Evolutionary conservation across 75 land plant species (phyloP).

Genomic region (Picea glauca): DNA sequence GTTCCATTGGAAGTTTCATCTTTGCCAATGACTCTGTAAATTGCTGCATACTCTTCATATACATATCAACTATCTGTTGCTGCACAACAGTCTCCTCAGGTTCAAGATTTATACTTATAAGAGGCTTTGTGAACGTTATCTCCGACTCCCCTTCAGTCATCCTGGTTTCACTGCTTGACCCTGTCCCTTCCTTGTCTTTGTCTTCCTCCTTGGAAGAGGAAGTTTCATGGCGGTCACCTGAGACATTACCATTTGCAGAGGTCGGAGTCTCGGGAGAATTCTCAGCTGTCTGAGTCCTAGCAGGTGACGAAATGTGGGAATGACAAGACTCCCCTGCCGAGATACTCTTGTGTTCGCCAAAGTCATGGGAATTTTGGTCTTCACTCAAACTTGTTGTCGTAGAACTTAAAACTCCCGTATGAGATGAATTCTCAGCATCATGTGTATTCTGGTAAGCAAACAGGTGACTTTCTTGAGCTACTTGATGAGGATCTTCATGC

Average conservation of each 20-base stretch:
- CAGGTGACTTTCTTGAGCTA: slow-evolving; percentile 14
- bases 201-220: slow-evolving; percentile 9
- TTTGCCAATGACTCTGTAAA: slow-evolving; percentile 75
- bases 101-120: slow-evolving; percentile 39
- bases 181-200: neutral
- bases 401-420: slow-evolving; percentile 31
- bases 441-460: slow-evolving; percentile 24
- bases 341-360: slow-evolving; percentile 23
- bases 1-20: slow-evolving; percentile 76
- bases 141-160: slow-evolving; percentile 17
- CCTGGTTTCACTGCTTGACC: neutral
- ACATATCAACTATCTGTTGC: slow-evolving; percentile 81
- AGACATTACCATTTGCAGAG: slow-evolving; percentile 17
- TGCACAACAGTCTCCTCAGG: slow-evolving; percentile 62
- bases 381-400: slow-evolving; percentile 50
- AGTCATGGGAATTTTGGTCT: slow-evolving; percentile 29
- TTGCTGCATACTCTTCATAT: slow-evolving; percentile 87
- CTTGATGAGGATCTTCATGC: slow-evolving; percentile 9
- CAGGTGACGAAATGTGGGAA: slow-evolving; percentile 13
- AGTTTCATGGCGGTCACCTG: neutral
- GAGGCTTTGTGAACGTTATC: slow-evolving; percentile 27
- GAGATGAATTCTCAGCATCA: slow-evolving; percentile 13
- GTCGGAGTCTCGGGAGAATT: slow-evolving; percentile 31
- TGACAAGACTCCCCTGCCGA: slow-evolving; percentile 12
- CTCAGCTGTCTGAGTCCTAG: slow-evolving; percentile 9